Percentiles rank a stretch among this genome's conserved stretches.
phyloP scores from a whole-genome alignment of 2,329 filamentous ascomycete species.

The Epicoccum nigrum region DNA sequence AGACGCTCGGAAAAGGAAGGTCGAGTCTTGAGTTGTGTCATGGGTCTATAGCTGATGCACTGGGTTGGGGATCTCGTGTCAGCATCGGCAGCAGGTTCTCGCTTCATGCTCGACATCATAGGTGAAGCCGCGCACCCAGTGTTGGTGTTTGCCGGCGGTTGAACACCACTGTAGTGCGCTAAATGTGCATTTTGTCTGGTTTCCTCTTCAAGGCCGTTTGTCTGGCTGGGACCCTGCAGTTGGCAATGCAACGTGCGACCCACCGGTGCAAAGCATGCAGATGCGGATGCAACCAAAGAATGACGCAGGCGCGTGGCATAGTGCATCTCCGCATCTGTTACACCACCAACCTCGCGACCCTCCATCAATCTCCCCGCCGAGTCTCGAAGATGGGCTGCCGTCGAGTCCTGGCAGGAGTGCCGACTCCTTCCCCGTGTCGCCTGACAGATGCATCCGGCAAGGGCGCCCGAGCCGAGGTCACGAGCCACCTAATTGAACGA shows the following conservation, averaged over 20 bases:
- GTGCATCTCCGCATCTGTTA: conserved; percentile 15
- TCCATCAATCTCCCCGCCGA: conserved; percentile 16
- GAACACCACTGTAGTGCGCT: no score
- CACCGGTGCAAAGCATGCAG: conserved; percentile 6
- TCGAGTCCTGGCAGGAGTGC: conserved; percentile 20
- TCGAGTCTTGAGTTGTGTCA: no score
- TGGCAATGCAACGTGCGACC: not conserved
- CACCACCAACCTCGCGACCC: conserved; percentile 18
- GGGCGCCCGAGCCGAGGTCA: conserved; percentile 32
- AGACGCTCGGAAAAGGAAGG: no score
- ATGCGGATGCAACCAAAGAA: conserved; percentile 3
- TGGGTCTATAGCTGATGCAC: no score
- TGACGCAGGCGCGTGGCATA: conserved; percentile 28
- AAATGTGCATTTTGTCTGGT: no score
- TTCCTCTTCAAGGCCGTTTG: no score
- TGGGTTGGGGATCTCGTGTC: no score
- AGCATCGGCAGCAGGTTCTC: no score
- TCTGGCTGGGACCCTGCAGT: not conserved
- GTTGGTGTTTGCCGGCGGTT: no score
- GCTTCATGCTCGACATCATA: no score
- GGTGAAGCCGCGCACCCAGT: no score
- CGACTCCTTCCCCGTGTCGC: conserved; percentile 21
- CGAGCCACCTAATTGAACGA: conserved; percentile 31
- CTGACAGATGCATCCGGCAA: conserved; percentile 25
- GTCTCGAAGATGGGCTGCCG: conserved; percentile 13